Conservation (phyloP, 1,284 basidiomycete species). For the Moniliophthora roreri region DNA sequence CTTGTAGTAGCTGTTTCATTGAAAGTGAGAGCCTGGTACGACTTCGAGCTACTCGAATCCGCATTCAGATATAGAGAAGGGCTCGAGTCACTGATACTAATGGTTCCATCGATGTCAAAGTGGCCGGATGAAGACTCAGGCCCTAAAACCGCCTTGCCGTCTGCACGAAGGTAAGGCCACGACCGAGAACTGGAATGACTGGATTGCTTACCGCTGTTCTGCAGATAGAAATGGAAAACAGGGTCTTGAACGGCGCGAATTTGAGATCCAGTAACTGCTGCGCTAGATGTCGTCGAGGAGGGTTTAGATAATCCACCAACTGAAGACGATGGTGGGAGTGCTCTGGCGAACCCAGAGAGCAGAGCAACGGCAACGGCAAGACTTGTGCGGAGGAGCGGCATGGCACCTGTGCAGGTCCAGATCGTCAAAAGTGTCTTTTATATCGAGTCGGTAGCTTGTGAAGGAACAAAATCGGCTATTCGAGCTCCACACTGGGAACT, state of each 20-base stretch:
- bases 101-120: constrained; percentile 50
- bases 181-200: neutral
- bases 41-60: constrained; percentile 39
- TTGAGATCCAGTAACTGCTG: constrained; percentile 41
- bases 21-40: constrained; percentile 51
- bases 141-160: constrained; percentile 49
- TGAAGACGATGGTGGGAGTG: no score
- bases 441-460: no score
- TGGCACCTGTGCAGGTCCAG: no score
- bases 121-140: constrained; percentile 50
- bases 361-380: no score
- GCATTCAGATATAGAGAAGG: constrained; percentile 49
- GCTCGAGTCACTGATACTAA: constrained; percentile 41
- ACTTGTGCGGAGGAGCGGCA: no score
- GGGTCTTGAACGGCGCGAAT: constrained; percentile 55
- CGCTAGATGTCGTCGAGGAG: no score
- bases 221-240: constrained; percentile 58
- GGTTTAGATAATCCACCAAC: no score
- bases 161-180: constrained; percentile 23
- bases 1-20: constrained; percentile 47
- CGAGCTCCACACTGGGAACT: no score
- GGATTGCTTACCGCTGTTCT: constrained; percentile 41
- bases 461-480: no score
- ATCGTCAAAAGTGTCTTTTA: no score
- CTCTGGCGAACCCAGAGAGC: no score